These are phyloP conservation scores for Cladophialophora yegresii DNA, from an alignment of 2,329 filamentous ascomycete genomes.

Conservation along the genomic window DNA sequence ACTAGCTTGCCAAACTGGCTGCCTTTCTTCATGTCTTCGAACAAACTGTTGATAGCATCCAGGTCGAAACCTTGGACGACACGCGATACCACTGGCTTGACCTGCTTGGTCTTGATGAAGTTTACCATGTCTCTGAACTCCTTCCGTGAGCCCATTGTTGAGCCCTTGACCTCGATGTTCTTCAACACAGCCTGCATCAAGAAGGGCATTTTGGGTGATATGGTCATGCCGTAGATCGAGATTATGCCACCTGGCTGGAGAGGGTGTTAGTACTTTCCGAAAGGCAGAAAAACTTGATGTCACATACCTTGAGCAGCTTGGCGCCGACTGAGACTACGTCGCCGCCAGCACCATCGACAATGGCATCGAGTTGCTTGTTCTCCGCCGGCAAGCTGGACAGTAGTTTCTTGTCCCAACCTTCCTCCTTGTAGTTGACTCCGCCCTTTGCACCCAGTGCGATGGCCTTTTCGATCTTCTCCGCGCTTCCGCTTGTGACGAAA, in stretches of 20 bases:
- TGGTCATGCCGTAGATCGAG: slow-evolving; percentile 87
- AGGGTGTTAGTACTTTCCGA: slow-evolving; percentile 2
- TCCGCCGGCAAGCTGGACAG: slow-evolving; percentile 59
- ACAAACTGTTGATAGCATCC: slow-evolving; percentile 76
- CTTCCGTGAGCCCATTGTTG: slow-evolving; percentile 85
- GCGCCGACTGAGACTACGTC: slow-evolving; percentile 71
- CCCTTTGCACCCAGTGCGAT: slow-evolving; percentile 71
- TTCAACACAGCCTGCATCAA: slow-evolving; percentile 78
- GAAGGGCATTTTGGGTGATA: slow-evolving; percentile 81
- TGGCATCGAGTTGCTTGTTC: slow-evolving; percentile 72
- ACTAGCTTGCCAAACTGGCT: slow-evolving; percentile 93
- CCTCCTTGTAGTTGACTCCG: slow-evolving; percentile 78
- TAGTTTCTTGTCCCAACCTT: slow-evolving; percentile 79
- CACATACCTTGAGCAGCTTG: slow-evolving; percentile 66
- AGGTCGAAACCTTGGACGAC: slow-evolving; percentile 72
- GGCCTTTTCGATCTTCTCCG: slow-evolving; percentile 74
- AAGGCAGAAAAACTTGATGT: neutral
- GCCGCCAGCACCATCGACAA: slow-evolving; percentile 89
- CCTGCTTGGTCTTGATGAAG: slow-evolving; percentile 72
- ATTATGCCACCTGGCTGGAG: slow-evolving; percentile 73
- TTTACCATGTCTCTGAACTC: slow-evolving; percentile 91
- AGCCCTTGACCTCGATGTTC: slow-evolving; percentile 83
- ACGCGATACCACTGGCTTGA: slow-evolving; percentile 75
- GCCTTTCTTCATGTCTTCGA: slow-evolving; percentile 83
- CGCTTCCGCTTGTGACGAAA: slow-evolving; percentile 76